Evolutionary conservation across 768 basidiomycete genomes (phyloP).

Genomic region (Psilocybe sp.): DNA sequence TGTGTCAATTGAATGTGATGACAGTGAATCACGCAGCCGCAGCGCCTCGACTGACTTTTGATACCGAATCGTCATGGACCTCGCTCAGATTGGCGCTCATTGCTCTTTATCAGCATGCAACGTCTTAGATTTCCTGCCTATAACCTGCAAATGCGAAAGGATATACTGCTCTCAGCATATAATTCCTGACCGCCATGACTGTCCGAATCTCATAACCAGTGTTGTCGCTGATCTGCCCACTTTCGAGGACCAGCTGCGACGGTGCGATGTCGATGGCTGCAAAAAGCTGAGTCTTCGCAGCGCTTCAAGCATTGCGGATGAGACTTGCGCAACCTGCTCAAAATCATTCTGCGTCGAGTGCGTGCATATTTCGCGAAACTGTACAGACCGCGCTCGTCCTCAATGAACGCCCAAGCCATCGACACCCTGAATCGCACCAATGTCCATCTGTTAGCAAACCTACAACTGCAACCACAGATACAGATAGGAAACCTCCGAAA

Average conservation of each 20-base stretch:
- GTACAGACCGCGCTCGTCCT: slow-evolving; percentile 7
- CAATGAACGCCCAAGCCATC: slow-evolving; percentile 47
- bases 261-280: slow-evolving; percentile 53
- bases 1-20: background rate
- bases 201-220: slow-evolving; percentile 26
- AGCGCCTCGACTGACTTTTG: background rate
- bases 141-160: slow-evolving; percentile 57
- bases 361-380: slow-evolving; percentile 1
- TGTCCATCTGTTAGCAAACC: slow-evolving; percentile 36
- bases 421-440: slow-evolving; percentile 59
- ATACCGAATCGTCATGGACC: slow-evolving; percentile 13
- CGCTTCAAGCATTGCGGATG: slow-evolving; percentile 26
- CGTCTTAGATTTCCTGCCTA: slow-evolving; percentile 74
- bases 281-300: slow-evolving; percentile 51
- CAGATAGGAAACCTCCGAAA: background rate
- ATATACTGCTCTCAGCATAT: slow-evolving; percentile 68
- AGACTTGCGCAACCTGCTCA: slow-evolving; percentile 50
- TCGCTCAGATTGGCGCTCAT: slow-evolving; percentile 58
- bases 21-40: slow-evolving; percentile 3
- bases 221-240: slow-evolving; percentile 8
- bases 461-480: slow-evolving; percentile 13
- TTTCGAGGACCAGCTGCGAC: slow-evolving; percentile 31
- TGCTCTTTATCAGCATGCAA: slow-evolving; percentile 64
- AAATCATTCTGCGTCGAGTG: slow-evolving; percentile 66
- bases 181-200: slow-evolving; percentile 56